Conservation (phyloP, 352 stramenopile species). For the Globisporangium apiculatum region DNA sequence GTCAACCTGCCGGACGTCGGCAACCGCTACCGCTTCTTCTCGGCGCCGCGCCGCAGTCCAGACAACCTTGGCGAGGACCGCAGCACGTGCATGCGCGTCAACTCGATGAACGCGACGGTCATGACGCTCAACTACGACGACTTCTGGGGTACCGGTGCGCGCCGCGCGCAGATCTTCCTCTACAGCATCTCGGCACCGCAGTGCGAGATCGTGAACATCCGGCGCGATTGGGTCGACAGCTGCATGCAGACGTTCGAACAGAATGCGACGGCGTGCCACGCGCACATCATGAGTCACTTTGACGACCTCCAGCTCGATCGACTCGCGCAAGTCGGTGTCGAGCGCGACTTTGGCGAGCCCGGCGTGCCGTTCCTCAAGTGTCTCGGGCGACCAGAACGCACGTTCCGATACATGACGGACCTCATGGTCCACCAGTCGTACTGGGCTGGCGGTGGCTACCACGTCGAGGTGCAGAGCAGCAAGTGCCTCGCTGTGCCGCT, state of each 20-base stretch:
- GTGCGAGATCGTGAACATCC: conserved; percentile 37
- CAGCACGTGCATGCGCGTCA: conserved; percentile 37
- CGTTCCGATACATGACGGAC: conserved; percentile 54
- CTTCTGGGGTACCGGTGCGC: conserved; percentile 32
- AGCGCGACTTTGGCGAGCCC: conserved; percentile 30
- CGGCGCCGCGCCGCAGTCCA: conserved; percentile 20
- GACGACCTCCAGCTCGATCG: conserved; percentile 23
- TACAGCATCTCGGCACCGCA: conserved; percentile 38
- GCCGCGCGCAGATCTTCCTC: conserved; percentile 28
- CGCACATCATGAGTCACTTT: conserved; percentile 53
- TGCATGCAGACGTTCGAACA: conserved; percentile 17
- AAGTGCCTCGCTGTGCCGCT: conserved; percentile 35
- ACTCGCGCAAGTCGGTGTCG: conserved; percentile 26
- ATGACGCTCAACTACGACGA: conserved; percentile 31
- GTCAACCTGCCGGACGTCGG: conserved; percentile 16
- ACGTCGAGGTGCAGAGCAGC: conserved; percentile 51
- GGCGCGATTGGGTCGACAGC: conserved; percentile 24
- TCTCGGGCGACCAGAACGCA: conserved; percentile 21
- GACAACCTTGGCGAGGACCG: conserved; percentile 29
- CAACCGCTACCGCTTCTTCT: conserved; percentile 19
- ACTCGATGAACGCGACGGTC: conserved; percentile 30
- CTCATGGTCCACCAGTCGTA: conserved; percentile 50
- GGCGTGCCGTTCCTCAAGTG: conserved; percentile 49
- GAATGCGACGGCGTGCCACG: conserved; percentile 30
- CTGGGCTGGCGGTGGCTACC: conserved; percentile 42